These are phyloP conservation scores for Pseudovirgaria hyperparasitica DNA, from an alignment of 2,329 filamentous ascomycete species.

Conservation along the genomic window DNA sequence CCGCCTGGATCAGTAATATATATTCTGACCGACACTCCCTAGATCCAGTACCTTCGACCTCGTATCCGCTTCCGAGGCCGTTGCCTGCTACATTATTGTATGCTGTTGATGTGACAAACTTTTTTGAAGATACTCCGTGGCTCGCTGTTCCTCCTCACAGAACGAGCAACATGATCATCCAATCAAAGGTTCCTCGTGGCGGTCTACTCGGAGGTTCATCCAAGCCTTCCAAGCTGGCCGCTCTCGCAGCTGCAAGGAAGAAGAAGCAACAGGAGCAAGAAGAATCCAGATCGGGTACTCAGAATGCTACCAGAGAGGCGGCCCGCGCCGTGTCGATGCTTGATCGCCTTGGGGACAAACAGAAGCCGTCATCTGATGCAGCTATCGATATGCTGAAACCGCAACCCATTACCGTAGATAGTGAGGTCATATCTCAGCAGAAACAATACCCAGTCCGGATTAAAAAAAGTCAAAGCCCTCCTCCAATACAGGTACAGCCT, in stretches of 20 bases:
- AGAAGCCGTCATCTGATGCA: constrained; percentile 1
- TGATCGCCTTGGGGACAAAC: constrained; percentile 26
- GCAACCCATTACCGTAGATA: constrained; percentile 2
- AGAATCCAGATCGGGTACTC: constrained; percentile 14
- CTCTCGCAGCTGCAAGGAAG: constrained; percentile 72
- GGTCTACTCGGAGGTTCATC: constrained; percentile 68
- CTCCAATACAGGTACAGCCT: constrained; percentile 2
- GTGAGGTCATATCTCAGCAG: constrained; percentile 6
- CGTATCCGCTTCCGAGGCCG: constrained; percentile 6
- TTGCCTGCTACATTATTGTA: too few relatives aligned
- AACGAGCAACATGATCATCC: constrained; percentile 49
- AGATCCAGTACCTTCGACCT: constrained; percentile 1
- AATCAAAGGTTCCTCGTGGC: constrained; percentile 44
- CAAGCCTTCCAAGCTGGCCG: constrained; percentile 83
- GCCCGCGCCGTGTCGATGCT: constrained; percentile 29
- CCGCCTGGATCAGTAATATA: constrained; percentile 2
- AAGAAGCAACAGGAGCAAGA: constrained; percentile 67
- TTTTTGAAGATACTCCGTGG: constrained; percentile 84
- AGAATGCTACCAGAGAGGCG: constrained; percentile 9
- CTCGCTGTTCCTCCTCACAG: constrained; percentile 55
- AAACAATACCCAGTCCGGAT: constrained; percentile 14
- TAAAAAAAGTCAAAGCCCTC: constrained; percentile 18
- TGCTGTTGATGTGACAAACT: constrained; percentile 39
- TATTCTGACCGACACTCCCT: not conserved
- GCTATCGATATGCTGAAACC: not conserved